Evolutionary conservation across 1,139 yeast species (phyloP).

Genomic region (Petasospora fabianii): DNA sequence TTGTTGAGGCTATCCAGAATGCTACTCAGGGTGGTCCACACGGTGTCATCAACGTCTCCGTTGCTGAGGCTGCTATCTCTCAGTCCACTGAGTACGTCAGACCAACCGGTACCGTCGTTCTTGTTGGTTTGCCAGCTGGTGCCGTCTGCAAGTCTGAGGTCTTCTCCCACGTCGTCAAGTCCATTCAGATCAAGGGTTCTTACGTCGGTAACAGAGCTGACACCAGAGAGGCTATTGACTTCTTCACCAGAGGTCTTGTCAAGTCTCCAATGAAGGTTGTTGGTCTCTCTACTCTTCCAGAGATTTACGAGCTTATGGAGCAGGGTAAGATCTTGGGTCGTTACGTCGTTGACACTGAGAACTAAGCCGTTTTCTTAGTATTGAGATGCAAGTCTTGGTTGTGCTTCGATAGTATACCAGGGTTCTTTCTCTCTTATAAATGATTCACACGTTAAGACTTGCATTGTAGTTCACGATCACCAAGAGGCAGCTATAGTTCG

Average conservation of each 20-base stretch:
- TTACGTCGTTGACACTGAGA: constrained; percentile 69
- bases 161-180: constrained; percentile 61
- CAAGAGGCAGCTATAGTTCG: too few species aligned
- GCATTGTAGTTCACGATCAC: too few species aligned
- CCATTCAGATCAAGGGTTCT: constrained; percentile 64
- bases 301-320: constrained; percentile 65
- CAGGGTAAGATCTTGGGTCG: constrained; percentile 70
- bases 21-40: constrained; percentile 73
- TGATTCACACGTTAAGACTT: background rate
- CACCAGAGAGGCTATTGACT: constrained; percentile 71
- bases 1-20: constrained; percentile 50
- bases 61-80: constrained; percentile 61
- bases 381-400: background rate
- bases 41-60: constrained; percentile 71
- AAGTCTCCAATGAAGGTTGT: constrained; percentile 68
- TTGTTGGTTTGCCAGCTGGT: constrained; percentile 73
- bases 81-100: constrained; percentile 65
- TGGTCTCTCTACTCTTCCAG: constrained; percentile 61
- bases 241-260: constrained; percentile 66
- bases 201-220: constrained; percentile 82
- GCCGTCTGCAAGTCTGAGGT: constrained; percentile 64
- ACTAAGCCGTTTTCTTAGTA: constrained; percentile 29
- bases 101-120: constrained; percentile 65
- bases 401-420: constrained; percentile 7
- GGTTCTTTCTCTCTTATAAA: background rate